phyloP scores from a whole-genome alignment of 2,329 filamentous ascomycete genomes.

The Celoporthe dispersa region DNA sequence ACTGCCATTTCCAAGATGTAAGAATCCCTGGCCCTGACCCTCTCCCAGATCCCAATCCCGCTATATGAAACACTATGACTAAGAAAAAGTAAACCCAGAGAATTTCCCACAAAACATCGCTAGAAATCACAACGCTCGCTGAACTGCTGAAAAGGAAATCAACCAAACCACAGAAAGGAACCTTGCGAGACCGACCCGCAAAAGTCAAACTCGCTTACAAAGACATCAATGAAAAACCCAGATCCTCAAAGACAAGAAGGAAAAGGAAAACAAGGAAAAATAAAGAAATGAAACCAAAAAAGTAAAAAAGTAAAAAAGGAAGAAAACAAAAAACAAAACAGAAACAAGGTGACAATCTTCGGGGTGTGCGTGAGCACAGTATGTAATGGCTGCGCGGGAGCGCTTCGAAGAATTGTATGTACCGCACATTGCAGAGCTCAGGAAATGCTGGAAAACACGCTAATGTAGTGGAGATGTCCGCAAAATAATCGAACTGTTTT shows the following conservation, averaged over 20 bases:
- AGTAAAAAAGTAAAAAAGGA: constrained; percentile 28
- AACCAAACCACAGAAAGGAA: constrained; percentile 37
- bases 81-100: constrained; percentile 30
- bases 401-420: constrained; percentile 30
- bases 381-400: constrained; percentile 31
- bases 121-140: constrained; percentile 45
- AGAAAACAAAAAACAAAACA: constrained; percentile 30
- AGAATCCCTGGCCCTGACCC: constrained; percentile 25
- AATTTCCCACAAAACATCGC: constrained; percentile 5
- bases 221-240: background rate
- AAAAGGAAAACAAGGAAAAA: constrained; percentile 36
- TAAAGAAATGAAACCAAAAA: constrained; percentile 38
- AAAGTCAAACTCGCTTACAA: constrained; percentile 1
- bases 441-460: constrained; percentile 32
- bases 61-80: constrained; percentile 29
- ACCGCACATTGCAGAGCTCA: constrained; percentile 7
- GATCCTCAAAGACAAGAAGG: background rate
- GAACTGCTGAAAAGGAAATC: constrained; percentile 41
- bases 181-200: constrained; percentile 26
- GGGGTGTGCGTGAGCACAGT: constrained; percentile 30
- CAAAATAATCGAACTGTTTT: constrained; percentile 32
- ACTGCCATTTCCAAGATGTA: constrained; percentile 30
- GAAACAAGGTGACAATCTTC: constrained; percentile 36
- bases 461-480: constrained; percentile 30
- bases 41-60: constrained; percentile 23